A percentile compares a stretch with the other conserved stretches of the same genome.
Conservation (phyloP, 1,139 yeast genomes). For the Nematodospora anomalae region DNA sequence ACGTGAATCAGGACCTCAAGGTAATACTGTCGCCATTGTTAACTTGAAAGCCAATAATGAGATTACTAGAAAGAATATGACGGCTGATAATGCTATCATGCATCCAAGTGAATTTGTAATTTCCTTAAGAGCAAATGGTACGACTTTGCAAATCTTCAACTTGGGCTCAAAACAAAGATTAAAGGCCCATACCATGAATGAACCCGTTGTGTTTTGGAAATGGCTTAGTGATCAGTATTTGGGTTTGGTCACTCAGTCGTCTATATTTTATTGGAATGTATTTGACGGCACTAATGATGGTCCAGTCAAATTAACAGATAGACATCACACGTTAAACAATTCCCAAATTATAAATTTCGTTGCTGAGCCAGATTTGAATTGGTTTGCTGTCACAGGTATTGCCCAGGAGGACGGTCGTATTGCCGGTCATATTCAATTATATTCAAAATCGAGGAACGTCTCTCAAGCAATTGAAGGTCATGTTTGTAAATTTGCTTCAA, state of each 20-base stretch:
- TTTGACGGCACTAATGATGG: constrained; percentile 78
- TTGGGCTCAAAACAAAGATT: constrained; percentile 84
- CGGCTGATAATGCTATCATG: constrained; percentile 97
- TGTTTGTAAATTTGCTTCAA: constrained; percentile 83
- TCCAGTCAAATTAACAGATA: constrained; percentile 76
- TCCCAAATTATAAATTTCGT: constrained; percentile 91
- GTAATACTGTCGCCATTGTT: constrained; percentile 90
- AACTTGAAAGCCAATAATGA: constrained; percentile 77
- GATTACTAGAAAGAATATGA: constrained; percentile 84
- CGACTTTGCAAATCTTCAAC: constrained; percentile 92
- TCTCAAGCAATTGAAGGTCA: constrained; percentile 99
- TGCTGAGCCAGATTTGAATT: constrained; percentile 75
- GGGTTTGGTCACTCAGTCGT: constrained; percentile 80
- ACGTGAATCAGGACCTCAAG: constrained; percentile 73
- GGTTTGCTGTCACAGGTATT: constrained; percentile 96
- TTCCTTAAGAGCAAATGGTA: constrained; percentile 93
- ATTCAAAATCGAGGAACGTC: constrained; percentile 81
- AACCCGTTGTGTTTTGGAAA: constrained; percentile 93
- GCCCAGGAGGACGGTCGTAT: constrained; percentile 93
- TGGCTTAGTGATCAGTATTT: constrained; percentile 77
- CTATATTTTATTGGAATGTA: constrained; percentile 79
- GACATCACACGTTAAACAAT: constrained; percentile 77
- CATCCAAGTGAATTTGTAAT: constrained; percentile 87
- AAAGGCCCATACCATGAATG: constrained; percentile 82
- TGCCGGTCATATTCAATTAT: constrained; percentile 95